These are phyloP conservation scores for Lablab purpureus DNA, from an alignment of 306 rosid species.

Conservation along the genomic window DNA sequence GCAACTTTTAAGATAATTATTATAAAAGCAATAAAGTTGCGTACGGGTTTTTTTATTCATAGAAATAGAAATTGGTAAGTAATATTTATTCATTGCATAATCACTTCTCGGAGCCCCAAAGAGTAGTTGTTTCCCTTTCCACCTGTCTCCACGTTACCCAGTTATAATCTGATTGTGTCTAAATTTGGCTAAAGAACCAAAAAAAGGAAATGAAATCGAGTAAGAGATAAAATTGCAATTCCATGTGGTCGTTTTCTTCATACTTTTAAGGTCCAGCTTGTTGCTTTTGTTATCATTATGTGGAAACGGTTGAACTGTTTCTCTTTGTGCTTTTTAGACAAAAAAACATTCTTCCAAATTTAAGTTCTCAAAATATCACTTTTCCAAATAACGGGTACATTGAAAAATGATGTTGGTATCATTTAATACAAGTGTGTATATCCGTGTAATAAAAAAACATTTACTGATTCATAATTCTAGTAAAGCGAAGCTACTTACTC, in stretches of 20 bases:
- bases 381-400: not conserved
- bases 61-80: too few relatives aligned
- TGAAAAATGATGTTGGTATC: not conserved
- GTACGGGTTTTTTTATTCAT: too few relatives aligned
- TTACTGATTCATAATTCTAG: not conserved
- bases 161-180: not conserved
- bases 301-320: constrained; percentile 9
- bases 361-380: not conserved
- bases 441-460: not conserved
- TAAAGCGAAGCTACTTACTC: not conserved
- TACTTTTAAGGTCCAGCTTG: not conserved
- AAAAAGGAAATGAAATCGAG: not conserved
- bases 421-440: not conserved
- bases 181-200: constrained; percentile 2
- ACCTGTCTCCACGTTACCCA: constrained; percentile 6
- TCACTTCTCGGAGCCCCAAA: not conserved
- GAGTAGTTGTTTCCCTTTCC: not conserved
- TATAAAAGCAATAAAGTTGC: too few relatives aligned
- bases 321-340: not conserved
- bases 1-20: too few relatives aligned
- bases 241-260: not conserved
- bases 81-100: too few relatives aligned
- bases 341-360: not conserved
- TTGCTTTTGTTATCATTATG: not conserved
- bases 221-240: not conserved